These are phyloP conservation scores for Macadamia integrifolia DNA, from an alignment of 164 flowering plant genomes.

Conservation along the genomic window DNA sequence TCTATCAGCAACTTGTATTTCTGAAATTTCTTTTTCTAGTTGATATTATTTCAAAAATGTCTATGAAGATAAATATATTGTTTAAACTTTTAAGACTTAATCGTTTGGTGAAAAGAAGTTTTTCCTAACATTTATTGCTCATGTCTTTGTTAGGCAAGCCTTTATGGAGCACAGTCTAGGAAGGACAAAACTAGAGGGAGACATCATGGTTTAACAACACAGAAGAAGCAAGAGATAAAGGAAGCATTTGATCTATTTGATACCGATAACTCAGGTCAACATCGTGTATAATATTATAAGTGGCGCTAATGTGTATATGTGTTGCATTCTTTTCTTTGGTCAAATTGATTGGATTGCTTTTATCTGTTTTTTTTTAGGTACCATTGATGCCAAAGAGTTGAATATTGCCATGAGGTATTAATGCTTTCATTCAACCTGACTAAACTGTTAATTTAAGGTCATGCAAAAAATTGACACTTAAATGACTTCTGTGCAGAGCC, in stretches of 20 bases:
- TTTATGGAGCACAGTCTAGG: slow-evolving; percentile 44
- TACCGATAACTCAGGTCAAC: slow-evolving; percentile 81
- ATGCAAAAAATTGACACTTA: slow-evolving; percentile 1
- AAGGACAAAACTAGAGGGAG: slow-evolving; percentile 68
- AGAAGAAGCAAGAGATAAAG: slow-evolving; percentile 86
- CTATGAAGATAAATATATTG: background rate
- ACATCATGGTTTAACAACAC: slow-evolving; percentile 64
- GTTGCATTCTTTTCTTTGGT: background rate
- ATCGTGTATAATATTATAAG: no score
- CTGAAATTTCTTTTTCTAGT: background rate
- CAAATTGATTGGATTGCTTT: slow-evolving; percentile 6
- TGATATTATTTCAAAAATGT: background rate
- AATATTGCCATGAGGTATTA: slow-evolving; percentile 96
- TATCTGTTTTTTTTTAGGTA: slow-evolving; percentile 37
- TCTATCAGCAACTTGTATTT: background rate
- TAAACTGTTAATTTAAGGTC: background rate
- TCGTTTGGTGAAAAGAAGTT: background rate
- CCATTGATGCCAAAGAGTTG: slow-evolving; percentile 95
- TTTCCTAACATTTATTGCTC: background rate
- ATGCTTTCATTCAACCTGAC: background rate
- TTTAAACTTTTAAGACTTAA: background rate
- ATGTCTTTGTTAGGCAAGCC: slow-evolving; percentile 30
- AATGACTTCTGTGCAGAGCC: slow-evolving; percentile 56
- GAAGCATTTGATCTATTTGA: slow-evolving; percentile 97
- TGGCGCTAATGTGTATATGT: background rate